Base-by-base conservation (phyloP, 768 basidiomycete genomes). In the Suillus americanus region DNA sequence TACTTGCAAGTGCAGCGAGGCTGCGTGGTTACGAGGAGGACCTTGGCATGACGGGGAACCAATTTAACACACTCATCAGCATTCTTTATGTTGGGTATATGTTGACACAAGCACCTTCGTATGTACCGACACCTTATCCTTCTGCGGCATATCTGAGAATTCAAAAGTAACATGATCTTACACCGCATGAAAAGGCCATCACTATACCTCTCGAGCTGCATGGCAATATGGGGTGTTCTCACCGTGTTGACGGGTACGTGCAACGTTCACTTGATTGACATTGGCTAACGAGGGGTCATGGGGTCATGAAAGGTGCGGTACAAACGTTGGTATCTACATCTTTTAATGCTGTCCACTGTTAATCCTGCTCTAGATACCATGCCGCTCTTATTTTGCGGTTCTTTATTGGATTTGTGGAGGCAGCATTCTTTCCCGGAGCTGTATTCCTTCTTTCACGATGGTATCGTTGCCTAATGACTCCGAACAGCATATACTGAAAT, bases 61-160 rank as follows among this genome's bases (percentile, higher is more conserved):
- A 91, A 68, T 92, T 90, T 69, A 82, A 87, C 10, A 89, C 89
- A 0, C 73, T 91, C 16, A 76, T 91, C 28, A 87, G 88, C 35
- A 83, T 89, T 65, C 80, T 89, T 56, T 89, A 87, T 68, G 81
- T 88, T 51, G 88, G 88, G 28, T 91, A 91, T 70, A 86, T 87
- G 63, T 74, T 89, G 35, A 91, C 89, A 87, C 90, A 92, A 71
- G 82, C 89, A 60, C 89, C 89, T 28, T 89, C 87, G 85, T 88
- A 66, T 70, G 86, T 75, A 68, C 40, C 16, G 43, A 8, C 41
- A 16, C 45, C 13, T 23, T 30, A 18, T 35, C 23, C 1, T 30
- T 25, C 18, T 60, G 30, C 5, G 23, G 8, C 16, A 30, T 46
- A 35, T 50, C 41, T 62, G 25, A 65, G 20, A 35, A 20, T 50